Evolutionary conservation across 345 rosid genomes (phyloP), one percentile per base, ranked within the genome.

Genomic region (Trapa incisa): DNA sequence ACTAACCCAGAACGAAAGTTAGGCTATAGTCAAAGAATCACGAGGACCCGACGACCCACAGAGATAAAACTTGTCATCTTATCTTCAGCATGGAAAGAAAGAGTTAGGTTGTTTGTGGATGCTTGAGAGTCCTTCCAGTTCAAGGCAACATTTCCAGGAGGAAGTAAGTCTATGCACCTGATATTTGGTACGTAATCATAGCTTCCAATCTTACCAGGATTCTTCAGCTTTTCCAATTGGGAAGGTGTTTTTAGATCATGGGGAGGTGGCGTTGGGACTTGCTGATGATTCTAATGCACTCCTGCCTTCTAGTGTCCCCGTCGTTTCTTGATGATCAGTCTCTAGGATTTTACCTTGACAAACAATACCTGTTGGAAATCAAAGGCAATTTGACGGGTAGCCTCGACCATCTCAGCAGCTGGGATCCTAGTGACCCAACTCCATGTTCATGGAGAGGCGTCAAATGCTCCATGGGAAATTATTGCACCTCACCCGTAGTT

Each of bases 401-500:
- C 1, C 64, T 69, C 72, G 70, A 80, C 42, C 65, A 71, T 76
- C 68, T 92, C 68, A 70, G 62, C 61, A 77, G 78, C 70, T 92
- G 98, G 98, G 76, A 86, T 58, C 75, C 83, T 36, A 75, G 68
- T 75, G 90, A 85, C 83, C 65, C 87, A 67, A 82, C 77, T 33
- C 97, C 98, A 64, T 92, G 98, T 81, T 72, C 78, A 65, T 92
- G 98, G 98, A 72, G 13, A 1, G 96, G 96, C 50, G 97, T 92
- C 71, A 77, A 70, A 12, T 92, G 98, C 77, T 76, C 79, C 60
- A 14, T 63, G 72, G 75, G 70, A 22, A 47, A 71, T 75, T 70
- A 72, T 43, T 73, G 64, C 74, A 72, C 61, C n/a, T 54, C 62
- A 65, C 83, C 85, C 39, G 80, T 77, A 35, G 97, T 92, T 68